A percentile compares a stretch with the other conserved stretches of the same genome.
Conservation (phyloP, 495 filamentous ascomycete species). For the Lasiosphaeris hirsuta region DNA sequence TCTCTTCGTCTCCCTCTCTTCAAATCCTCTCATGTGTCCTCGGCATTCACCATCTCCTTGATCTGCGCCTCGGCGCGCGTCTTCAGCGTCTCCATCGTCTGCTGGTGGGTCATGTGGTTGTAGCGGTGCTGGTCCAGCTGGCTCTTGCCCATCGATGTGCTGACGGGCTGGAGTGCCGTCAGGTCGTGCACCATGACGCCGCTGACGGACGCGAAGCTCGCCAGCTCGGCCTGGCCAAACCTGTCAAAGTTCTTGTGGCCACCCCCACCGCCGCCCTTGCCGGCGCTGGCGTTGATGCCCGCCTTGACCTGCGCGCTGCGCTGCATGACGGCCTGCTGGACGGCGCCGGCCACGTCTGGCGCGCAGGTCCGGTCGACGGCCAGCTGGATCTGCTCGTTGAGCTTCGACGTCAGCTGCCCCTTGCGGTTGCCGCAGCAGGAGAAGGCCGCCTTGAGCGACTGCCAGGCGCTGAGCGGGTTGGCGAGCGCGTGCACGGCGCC, state of each 20-base stretch:
- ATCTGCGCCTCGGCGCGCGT: too few relatives aligned
- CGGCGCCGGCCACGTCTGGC: conserved; percentile 1
- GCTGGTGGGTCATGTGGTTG: too few relatives aligned
- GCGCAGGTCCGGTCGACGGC: not conserved
- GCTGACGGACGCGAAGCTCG: too few relatives aligned
- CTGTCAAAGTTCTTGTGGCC: conserved; percentile 3
- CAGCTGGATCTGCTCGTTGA: conserved; percentile 1
- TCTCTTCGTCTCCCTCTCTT: too few relatives aligned
- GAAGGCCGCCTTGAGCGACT: conserved; percentile 1
- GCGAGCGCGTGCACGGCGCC: conserved; percentile 5
- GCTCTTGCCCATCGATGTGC: too few relatives aligned
- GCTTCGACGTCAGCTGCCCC: conserved; percentile 7
- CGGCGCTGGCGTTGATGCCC: conserved; percentile 1
- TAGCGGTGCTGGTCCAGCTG: too few relatives aligned
- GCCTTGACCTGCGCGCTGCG: conserved; percentile 8
- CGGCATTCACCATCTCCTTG: too few relatives aligned
- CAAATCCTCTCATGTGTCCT: too few relatives aligned
- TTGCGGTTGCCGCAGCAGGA: conserved; percentile 9
- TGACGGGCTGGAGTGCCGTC: too few relatives aligned
- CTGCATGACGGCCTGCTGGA: not conserved
- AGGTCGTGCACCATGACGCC: too few relatives aligned
- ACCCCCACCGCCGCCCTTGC: too few relatives aligned
- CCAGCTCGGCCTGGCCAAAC: conserved; percentile 6
- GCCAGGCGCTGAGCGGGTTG: conserved; percentile 6
- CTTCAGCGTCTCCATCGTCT: too few relatives aligned